phyloP scores from a whole-genome alignment of 192 early-diverging fungal species.

The Coemansia javaensis region DNA sequence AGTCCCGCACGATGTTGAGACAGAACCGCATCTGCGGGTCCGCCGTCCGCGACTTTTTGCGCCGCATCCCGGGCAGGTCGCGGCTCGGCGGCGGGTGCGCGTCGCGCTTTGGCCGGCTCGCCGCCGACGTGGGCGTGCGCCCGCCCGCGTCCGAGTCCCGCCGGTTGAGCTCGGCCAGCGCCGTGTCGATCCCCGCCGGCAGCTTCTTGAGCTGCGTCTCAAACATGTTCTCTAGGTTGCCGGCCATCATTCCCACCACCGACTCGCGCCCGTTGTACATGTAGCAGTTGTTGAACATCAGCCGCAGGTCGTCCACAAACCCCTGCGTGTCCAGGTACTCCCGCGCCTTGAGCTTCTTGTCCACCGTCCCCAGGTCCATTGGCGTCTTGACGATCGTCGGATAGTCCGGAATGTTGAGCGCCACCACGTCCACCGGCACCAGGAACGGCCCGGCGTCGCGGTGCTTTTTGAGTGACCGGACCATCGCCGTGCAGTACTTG shows the following conservation, averaged over 20 bases:
- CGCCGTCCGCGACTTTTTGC: slow-evolving; percentile 42
- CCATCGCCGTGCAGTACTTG: slow-evolving; percentile 73
- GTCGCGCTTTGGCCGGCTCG: slow-evolving; percentile 63
- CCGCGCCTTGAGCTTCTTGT: slow-evolving; percentile 58
- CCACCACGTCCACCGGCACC: slow-evolving; percentile 71
- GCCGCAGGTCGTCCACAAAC: slow-evolving; percentile 63
- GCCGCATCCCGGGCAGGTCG: slow-evolving; percentile 38
- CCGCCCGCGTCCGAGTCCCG: slow-evolving; percentile 26
- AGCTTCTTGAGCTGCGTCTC: slow-evolving; percentile 66
- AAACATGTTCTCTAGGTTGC: slow-evolving; percentile 67
- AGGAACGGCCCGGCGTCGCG: slow-evolving; percentile 85
- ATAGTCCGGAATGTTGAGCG: slow-evolving; percentile 78
- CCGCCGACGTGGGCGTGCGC: slow-evolving; percentile 49
- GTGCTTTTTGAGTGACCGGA: slow-evolving; percentile 70
- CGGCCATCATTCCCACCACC: slow-evolving; percentile 61
- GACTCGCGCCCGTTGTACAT: slow-evolving; percentile 75
- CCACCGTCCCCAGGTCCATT: slow-evolving; percentile 76
- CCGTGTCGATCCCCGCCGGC: slow-evolving; percentile 56
- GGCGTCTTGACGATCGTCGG: slow-evolving; percentile 65
- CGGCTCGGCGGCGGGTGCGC: slow-evolving; percentile 55
- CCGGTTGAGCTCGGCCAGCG: slow-evolving; percentile 37
- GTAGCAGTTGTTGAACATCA: slow-evolving; percentile 77
- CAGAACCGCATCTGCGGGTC: slow-evolving; percentile 65
- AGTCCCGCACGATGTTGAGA: slow-evolving; percentile 56
- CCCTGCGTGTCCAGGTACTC: slow-evolving; percentile 63